phyloP scores from a whole-genome alignment of 1,284 basidiomycete species.

The Schizophyllum commune region DNA sequence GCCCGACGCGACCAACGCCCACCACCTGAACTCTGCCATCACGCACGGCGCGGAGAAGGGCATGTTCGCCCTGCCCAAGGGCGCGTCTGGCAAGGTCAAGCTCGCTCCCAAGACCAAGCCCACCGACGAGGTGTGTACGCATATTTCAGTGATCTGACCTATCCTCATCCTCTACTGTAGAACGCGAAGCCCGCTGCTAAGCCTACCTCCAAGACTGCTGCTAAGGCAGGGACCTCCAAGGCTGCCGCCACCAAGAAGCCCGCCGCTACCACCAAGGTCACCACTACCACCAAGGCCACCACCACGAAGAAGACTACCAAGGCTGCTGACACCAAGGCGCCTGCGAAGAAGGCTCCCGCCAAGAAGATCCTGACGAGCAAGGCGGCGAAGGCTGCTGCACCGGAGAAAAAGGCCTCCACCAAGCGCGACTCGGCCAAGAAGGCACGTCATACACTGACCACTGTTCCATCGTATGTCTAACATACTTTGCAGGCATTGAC shows the following conservation, averaged over 20 bases:
- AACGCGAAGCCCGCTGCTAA: background rate
- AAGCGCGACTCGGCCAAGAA: constrained; percentile 1
- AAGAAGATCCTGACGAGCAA: constrained; percentile 17
- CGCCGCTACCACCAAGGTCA: constrained; percentile 11
- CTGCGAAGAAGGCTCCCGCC: constrained; percentile 18
- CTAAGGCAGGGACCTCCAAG: constrained; percentile 22
- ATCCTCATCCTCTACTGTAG: background rate
- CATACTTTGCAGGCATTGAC: constrained; percentile 24
- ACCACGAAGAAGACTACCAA: constrained; percentile 24
- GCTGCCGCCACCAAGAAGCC: constrained; percentile 8
- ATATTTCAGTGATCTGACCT: background rate
- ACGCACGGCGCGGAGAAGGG: constrained; percentile 55
- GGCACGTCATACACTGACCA: background rate
- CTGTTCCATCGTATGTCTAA: background rate
- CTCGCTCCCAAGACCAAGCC: constrained; percentile 23
- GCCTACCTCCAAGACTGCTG: constrained; percentile 12
- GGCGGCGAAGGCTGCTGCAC: constrained; percentile 13
- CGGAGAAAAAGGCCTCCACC: constrained; percentile 2
- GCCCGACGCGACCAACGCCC: constrained; percentile 45
- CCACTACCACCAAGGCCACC: constrained; percentile 8
- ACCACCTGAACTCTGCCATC: constrained; percentile 70
- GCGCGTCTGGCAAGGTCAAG: constrained; percentile 56
- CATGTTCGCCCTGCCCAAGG: constrained; percentile 69
- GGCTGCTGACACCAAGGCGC: constrained; percentile 16
- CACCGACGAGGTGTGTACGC: constrained; percentile 11